These are phyloP conservation scores for Bothriochloa decipiens DNA, from an alignment of 176 grass and related monocot genomes.

Conservation along the genomic window DNA sequence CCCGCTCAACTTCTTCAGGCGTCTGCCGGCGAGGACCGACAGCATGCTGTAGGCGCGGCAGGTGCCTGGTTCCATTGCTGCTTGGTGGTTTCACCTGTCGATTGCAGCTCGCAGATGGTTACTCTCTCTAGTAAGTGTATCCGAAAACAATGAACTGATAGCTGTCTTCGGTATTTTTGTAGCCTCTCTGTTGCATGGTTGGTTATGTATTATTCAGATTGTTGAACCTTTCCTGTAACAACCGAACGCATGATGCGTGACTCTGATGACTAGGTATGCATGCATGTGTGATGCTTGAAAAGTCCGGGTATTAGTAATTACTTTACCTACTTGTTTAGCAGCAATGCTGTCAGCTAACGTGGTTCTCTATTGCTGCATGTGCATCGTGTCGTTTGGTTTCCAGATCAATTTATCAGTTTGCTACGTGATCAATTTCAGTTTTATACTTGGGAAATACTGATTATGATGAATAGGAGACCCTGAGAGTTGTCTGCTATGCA, in stretches of 20 bases:
- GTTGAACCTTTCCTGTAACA: slow-evolving; percentile 27
- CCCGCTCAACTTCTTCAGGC: slow-evolving; percentile 72
- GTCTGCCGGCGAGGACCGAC: slow-evolving; percentile 67
- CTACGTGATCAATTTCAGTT: not conserved
- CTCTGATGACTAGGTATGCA: slow-evolving; percentile 25
- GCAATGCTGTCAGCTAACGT: not conserved
- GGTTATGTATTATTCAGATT: not conserved
- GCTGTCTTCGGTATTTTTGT: slow-evolving; percentile 12
- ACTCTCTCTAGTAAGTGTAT: not conserved
- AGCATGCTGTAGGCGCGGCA: slow-evolving; percentile 49
- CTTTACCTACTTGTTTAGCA: not conserved
- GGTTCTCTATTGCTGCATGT: not conserved
- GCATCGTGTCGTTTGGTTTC: not conserved
- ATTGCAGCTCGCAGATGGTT: not conserved
- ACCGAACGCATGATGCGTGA: slow-evolving; percentile 16
- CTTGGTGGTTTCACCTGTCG: not conserved
- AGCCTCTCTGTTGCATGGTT: slow-evolving; percentile 5
- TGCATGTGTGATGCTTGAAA: slow-evolving; percentile 10
- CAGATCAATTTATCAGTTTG: not conserved
- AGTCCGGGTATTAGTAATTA: not conserved
- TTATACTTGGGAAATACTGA: too few species aligned
- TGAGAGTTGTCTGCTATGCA: too few species aligned
- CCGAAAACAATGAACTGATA: not conserved
- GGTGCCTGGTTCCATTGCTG: not conserved
- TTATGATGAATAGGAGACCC: too few species aligned